Evolutionary conservation across 768 basidiomycete genomes (phyloP).

Genomic region (Boletus vermiculosoides): DNA sequence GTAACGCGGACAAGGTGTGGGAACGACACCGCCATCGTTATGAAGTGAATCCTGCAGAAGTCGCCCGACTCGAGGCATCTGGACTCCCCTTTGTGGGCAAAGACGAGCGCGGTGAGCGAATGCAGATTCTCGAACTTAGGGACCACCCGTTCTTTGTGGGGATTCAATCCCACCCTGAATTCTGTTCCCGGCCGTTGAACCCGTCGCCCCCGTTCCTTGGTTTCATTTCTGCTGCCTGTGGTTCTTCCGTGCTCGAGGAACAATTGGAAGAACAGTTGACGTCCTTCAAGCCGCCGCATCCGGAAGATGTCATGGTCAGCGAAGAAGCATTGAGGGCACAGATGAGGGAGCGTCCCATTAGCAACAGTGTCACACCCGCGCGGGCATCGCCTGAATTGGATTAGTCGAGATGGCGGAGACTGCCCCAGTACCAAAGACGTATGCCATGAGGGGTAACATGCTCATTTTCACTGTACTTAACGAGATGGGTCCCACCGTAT

Average conservation of each 20-base stretch:
- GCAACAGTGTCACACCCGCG: constrained; percentile 20
- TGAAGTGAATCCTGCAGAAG: constrained; percentile 91
- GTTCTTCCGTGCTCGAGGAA: constrained; percentile 55
- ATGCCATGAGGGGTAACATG: not conserved
- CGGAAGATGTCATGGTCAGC: constrained; percentile 68
- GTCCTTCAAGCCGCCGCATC: constrained; percentile 72
- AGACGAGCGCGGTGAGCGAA: constrained; percentile 94
- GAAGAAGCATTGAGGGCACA: constrained; percentile 53
- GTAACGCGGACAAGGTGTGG: constrained; percentile 79
- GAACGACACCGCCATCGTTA: constrained; percentile 96
- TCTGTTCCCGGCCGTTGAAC: constrained; percentile 96
- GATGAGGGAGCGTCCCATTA: constrained; percentile 32
- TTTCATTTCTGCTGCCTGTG: constrained; percentile 80
- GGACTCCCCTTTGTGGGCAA: constrained; percentile 83
- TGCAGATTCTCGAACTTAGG: constrained; percentile 91
- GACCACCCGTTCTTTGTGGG: constrained; percentile 95
- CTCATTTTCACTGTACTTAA: not conserved
- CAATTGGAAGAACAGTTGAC: constrained; percentile 67
- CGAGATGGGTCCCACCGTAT: not conserved
- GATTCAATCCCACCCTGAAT: constrained; percentile 96
- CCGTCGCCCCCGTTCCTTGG: constrained; percentile 98
- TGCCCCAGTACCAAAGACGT: not conserved
- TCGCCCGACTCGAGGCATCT: constrained; percentile 63
- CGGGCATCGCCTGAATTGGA: constrained; percentile 22
- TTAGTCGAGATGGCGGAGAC: constrained; percentile 8